phyloP scores from a whole-genome alignment of 1,139 yeast species.

The Wickerhamomyces sp. region DNA sequence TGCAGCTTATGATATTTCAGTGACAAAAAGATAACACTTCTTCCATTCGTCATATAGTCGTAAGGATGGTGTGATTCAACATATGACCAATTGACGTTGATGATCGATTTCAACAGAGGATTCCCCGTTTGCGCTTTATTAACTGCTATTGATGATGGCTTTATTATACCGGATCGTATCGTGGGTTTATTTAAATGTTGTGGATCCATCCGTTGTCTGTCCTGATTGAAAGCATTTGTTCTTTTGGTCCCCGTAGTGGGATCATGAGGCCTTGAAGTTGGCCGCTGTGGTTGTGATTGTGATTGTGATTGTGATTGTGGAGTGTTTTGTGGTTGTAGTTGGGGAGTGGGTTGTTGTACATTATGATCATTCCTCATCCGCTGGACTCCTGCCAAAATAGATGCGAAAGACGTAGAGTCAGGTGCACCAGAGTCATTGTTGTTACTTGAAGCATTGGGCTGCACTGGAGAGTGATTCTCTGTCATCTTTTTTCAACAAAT shows the following conservation, averaged over 20 bases:
- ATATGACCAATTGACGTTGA: constrained; percentile 47
- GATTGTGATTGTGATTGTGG: neutral
- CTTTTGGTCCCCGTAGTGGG: constrained; percentile 8
- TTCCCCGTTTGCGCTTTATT: constrained; percentile 56
- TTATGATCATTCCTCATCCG: constrained; percentile 30
- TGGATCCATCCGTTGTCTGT: constrained; percentile 2
- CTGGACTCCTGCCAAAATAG: constrained; percentile 58
- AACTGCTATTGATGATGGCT: constrained; percentile 32
- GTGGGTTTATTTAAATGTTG: neutral
- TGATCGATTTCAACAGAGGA: constrained; percentile 45
- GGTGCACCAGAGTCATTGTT: neutral
- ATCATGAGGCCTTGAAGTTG: constrained; percentile 2
- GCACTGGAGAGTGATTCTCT: too few relatives aligned
- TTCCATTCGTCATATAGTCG: constrained; percentile 63
- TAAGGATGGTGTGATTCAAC: constrained; percentile 39
- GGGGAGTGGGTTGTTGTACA: neutral
- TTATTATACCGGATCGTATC: constrained; percentile 16
- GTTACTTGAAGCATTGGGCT: too few relatives aligned
- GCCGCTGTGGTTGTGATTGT: constrained; percentile 1
- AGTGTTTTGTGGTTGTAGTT: neutral
- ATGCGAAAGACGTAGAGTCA: constrained; percentile 57
- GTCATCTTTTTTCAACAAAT: too few relatives aligned
- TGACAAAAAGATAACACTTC: constrained; percentile 70
- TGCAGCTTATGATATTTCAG: constrained; percentile 80
- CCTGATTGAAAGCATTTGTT: constrained; percentile 16